Evolutionary conservation across 352 stramenopile species (phyloP), one percentile per base, ranked within the genome.

Genomic region (Phytophthora fragariaefolia): DNA sequence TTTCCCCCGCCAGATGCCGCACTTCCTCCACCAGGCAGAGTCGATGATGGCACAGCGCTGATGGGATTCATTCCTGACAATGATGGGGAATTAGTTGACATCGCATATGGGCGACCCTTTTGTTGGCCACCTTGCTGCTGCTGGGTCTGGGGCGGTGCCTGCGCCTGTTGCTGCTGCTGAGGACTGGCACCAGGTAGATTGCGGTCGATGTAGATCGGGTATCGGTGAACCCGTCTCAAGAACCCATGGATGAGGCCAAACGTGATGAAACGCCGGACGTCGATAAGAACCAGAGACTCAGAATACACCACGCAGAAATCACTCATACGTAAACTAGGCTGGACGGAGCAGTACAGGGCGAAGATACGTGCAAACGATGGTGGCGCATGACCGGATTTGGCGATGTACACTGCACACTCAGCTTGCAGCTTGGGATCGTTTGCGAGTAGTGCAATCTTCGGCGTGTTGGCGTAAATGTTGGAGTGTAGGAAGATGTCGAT

Each of bases 401-500:
- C 82, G 51, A 96, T 85, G 71, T 96, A 96, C 57, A 84, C 64
- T 9, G 88, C 77, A 45, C 88, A 96, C 45, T 90, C 85, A 13
- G 75, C 81, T 64, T 94, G 85, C 13, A 96, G 65, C 62, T 87
- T 82, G 2, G 66, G 49, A 24, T 95, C 79, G 30, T 80, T 83
- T 7, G 83, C 79, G 18, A 96, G 68, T 4, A 57, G 46, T 12
- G 80, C 66, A 45, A 96, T 93, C 52, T 80, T 78, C 20, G 74
- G 70, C 4, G 85, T 93, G 9, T 80, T 90, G 6, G 81, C 77
- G 71, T 97, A 97, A 46, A 96, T 93, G 70, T 97, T 97, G 9
- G 85, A 92, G 74, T 97, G 87, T 43, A 96, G 68, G 58, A 97
- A 97, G 62, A 97, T 96, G 63, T 97, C 91, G 47, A 96, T 93